Base-by-base conservation (phyloP, 352 stramenopile genomes). In the Pythium periplocum region DNA sequence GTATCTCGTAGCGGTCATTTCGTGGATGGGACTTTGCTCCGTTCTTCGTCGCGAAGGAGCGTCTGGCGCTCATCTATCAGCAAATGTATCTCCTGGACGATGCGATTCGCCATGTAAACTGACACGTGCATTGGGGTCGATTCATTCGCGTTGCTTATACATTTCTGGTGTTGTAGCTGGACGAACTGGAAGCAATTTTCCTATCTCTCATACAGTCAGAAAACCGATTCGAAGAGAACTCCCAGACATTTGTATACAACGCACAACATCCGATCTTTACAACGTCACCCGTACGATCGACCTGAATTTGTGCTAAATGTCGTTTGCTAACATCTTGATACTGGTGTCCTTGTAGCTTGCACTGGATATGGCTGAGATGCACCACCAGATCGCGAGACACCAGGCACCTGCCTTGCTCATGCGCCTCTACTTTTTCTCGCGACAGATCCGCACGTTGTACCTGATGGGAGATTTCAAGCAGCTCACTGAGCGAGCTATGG, bases 51-150 rank as follows among this genome's bases (percentile, higher is more conserved):
- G 78, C 81, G 4, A 94, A 94, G 51, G 84, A 94, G 39, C 67
- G 66, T 4, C 58, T 95, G 12, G 84, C 84, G 5, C 61, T 90
- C 51, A 87, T 91, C 76, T 95, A 93, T 54, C 80, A 89, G 55
- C 82, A 93, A 51, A 85, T 82, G 61, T 87, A 86, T 62, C 52
- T 95, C 4, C 73, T 89, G 6, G 84, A 95, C 48, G 82, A 94
- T 48, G 77, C 78, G 1, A 86, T 92, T 51, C 69, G 83, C 49
- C 81, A 94, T 52, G 83, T 94, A 78, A 2, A 44, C 17, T 26
- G 17, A 26, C 17, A 26, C 17, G 17, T 26, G 17, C 17, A 26
- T 26, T 26, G 17, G 17, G 17, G 17, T 26, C 17, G 17, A 26
- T 26, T 26, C 17, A 26, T 26, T 26, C 17, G 17, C 17, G 17